These are phyloP conservation scores for Elsinoe batatas DNA, from an alignment of 2,329 filamentous ascomycete genomes.

Conservation along the genomic window DNA sequence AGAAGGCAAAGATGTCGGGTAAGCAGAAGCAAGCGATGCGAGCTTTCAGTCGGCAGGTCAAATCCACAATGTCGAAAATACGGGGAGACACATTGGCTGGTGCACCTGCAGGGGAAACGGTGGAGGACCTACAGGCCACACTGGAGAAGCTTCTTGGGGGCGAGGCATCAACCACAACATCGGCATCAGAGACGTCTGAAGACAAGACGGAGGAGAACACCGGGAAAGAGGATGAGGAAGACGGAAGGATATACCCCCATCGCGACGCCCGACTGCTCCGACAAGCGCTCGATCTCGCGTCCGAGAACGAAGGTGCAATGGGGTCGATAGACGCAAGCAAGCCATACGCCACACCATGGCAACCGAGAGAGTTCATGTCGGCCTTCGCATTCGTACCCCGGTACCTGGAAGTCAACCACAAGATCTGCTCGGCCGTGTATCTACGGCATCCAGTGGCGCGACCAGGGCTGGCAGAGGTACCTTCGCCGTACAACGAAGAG, in stretches of 20 bases:
- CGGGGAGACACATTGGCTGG: conserved; percentile 18
- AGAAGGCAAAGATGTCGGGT: conserved; percentile 44
- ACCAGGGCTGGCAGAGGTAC: conserved; percentile 61
- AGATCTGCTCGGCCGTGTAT: conserved; percentile 91
- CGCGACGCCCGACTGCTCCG: conserved; percentile 47
- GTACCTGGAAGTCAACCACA: conserved; percentile 96
- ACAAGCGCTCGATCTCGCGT: conserved; percentile 50
- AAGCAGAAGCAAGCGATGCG: conserved; percentile 69
- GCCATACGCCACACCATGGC: conserved; percentile 87
- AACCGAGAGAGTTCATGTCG: conserved; percentile 73
- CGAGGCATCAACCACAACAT: conserved; percentile 32
- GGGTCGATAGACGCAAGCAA: conserved; percentile 59
- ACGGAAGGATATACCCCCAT: conserved; percentile 38
- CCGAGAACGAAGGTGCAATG: conserved; percentile 48
- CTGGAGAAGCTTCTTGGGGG: conserved; percentile 32
- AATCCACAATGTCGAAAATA: conserved; percentile 51
- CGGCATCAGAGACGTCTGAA: conserved; percentile 14
- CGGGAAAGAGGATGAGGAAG: background rate
- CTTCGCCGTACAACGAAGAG: conserved; percentile 64
- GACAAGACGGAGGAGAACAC: conserved; percentile 18
- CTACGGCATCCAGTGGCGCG: conserved; percentile 86
- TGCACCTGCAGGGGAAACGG: conserved; percentile 18
- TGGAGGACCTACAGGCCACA: conserved; percentile 27
- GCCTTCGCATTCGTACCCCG: conserved; percentile 91
- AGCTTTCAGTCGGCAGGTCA: conserved; percentile 57